phyloP scores from a whole-genome alignment of 768 basidiomycete genomes.

The Clitopilus hobsonii region DNA sequence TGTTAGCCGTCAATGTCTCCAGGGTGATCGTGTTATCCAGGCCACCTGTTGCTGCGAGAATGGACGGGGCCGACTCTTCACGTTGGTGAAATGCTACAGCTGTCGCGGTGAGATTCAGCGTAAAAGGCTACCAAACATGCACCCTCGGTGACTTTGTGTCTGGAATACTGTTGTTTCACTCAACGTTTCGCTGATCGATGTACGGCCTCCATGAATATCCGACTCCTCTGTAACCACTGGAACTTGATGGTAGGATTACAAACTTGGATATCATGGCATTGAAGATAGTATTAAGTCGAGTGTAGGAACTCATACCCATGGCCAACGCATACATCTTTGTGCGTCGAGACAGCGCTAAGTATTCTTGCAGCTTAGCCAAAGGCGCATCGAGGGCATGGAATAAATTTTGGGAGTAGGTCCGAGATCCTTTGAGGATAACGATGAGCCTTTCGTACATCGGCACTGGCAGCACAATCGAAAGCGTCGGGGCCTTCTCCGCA shows the following conservation, averaged over 20 bases:
- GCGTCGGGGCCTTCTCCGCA: constrained; percentile 23
- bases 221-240: too few species aligned
- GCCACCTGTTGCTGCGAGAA: constrained; percentile 77
- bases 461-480: constrained; percentile 21
- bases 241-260: too few species aligned
- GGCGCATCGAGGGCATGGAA: constrained; percentile 10
- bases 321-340: constrained; percentile 12
- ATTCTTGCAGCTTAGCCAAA: constrained; percentile 15
- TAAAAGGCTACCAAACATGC: constrained; percentile 49
- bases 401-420: constrained; percentile 6
- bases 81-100: constrained; percentile 85
- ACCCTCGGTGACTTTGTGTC: constrained; percentile 85
- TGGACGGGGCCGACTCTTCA: constrained; percentile 73
- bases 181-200: too few species aligned
- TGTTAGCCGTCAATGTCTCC: constrained; percentile 79
- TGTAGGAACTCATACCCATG: constrained; percentile 15
- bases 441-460: constrained; percentile 23
- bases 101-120: constrained; percentile 53
- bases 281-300: too few species aligned
- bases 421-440: constrained; percentile 9
- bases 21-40: constrained; percentile 73
- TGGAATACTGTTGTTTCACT: too few species aligned
- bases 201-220: too few species aligned
- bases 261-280: too few species aligned
- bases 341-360: constrained; percentile 8